Evolutionary conservation across 2,329 filamentous ascomycete genomes (phyloP).

Genomic region (Camptophora hylomeconis): DNA sequence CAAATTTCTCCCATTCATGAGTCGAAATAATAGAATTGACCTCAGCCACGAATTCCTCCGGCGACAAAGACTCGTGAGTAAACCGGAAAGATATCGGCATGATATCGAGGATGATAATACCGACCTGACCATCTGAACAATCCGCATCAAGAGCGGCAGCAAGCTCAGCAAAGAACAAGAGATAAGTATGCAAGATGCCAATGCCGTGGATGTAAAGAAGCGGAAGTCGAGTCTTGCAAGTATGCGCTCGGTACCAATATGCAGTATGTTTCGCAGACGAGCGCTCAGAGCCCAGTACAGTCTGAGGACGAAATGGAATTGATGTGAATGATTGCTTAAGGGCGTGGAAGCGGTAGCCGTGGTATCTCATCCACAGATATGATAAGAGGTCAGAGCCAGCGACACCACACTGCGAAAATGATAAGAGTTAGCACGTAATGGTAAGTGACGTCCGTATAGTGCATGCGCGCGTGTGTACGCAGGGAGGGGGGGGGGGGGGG

Average conservation of each 20-base stretch:
- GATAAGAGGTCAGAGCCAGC: too few relatives aligned
- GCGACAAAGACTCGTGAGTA: slow-evolving; percentile 38
- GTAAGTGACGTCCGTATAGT: too few relatives aligned
- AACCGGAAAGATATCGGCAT: slow-evolving; percentile 46
- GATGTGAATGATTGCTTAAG: too few relatives aligned
- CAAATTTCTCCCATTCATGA: slow-evolving; percentile 45
- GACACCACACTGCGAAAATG: too few relatives aligned
- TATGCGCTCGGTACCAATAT: slow-evolving; percentile 57
- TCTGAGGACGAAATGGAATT: too few relatives aligned
- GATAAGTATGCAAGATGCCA: slow-evolving; percentile 33
- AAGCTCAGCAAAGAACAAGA: slow-evolving; percentile 1
- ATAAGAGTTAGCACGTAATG: too few relatives aligned
- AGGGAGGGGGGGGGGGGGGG: too few relatives aligned
- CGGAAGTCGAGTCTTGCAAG: slow-evolving; percentile 38
- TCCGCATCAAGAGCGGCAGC: background rate
- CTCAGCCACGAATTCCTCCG: slow-evolving; percentile 41
- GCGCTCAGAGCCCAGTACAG: too few relatives aligned
- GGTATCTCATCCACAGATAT: too few relatives aligned
- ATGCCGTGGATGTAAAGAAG: slow-evolving; percentile 60
- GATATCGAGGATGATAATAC: slow-evolving; percentile 4
- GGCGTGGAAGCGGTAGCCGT: too few relatives aligned
- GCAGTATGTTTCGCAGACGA: background rate
- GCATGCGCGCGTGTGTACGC: too few relatives aligned
- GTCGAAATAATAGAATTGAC: slow-evolving; percentile 43
- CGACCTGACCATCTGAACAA: slow-evolving; percentile 1